These are phyloP conservation scores for Pythium brachiatum DNA, from an alignment of 352 stramenopile species.

Conservation along the genomic window DNA sequence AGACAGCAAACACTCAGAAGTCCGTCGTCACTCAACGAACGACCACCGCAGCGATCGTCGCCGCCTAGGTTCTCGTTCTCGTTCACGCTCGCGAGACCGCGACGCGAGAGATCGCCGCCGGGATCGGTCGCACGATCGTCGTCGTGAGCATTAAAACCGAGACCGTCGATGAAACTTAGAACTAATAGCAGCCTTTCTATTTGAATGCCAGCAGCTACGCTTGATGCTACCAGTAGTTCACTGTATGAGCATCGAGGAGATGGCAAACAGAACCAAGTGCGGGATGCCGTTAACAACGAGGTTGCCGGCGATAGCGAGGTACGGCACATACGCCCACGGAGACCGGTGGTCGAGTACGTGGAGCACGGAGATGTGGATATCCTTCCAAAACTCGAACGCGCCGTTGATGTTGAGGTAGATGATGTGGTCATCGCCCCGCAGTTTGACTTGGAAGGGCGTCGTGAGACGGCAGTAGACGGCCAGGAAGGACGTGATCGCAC, in stretches of 20 bases:
- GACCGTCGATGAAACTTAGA: not conserved
- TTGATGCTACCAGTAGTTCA: not conserved
- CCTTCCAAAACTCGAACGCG: constrained; percentile 83
- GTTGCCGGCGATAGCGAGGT: constrained; percentile 60
- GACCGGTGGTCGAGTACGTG: constrained; percentile 74
- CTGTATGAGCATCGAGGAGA: constrained; percentile 47
- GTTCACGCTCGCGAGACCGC: not conserved
- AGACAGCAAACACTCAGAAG: not conserved
- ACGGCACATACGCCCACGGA: constrained; percentile 69
- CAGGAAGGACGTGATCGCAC: constrained; percentile 56
- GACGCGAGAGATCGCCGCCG: not conserved
- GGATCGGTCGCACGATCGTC: not conserved
- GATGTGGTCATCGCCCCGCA: constrained; percentile 55
- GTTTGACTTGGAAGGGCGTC: constrained; percentile 69
- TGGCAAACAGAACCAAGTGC: constrained; percentile 61
- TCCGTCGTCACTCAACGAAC: not conserved
- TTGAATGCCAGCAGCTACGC: no score
- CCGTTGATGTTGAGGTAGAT: constrained; percentile 84
- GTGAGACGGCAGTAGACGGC: constrained; percentile 51
- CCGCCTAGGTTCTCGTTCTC: not conserved
- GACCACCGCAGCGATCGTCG: not conserved
- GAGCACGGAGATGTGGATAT: constrained; percentile 68
- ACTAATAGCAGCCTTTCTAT: no score
- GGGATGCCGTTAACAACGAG: constrained; percentile 67
- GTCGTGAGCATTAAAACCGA: not conserved